phyloP scores from a whole-genome alignment of 225 moss, liverwort and hornwort genomes.

The Lunularia cruciata region DNA sequence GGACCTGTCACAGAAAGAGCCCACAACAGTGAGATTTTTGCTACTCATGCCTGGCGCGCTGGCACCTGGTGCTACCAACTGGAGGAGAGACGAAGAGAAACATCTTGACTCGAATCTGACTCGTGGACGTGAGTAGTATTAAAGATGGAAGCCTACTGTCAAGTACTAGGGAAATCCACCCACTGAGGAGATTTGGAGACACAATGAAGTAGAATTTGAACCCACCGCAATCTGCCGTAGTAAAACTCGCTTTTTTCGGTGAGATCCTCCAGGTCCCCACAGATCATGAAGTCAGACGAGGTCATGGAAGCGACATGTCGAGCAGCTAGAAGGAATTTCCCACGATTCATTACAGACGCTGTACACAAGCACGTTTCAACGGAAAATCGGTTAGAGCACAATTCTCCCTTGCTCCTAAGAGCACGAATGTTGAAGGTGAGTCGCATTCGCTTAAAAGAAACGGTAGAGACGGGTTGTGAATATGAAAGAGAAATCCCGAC shows the following conservation, averaged over 20 bases:
- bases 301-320: constrained; percentile 3
- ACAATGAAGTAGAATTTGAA: background rate
- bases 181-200: background rate
- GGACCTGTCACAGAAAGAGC: background rate
- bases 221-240: constrained; percentile 19
- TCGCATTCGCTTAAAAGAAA: background rate
- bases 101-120: too few relatives aligned
- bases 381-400: background rate
- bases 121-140: too few relatives aligned
- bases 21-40: background rate
- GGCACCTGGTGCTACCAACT: too few relatives aligned
- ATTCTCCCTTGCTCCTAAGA: background rate
- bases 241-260: constrained; percentile 8
- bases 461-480: too few relatives aligned
- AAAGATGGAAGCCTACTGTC: too few relatives aligned
- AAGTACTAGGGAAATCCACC: too few relatives aligned
- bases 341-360: constrained; percentile 18
- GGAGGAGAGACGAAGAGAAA: too few relatives aligned
- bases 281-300: constrained; percentile 16
- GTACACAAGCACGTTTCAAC: background rate
- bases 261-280: constrained; percentile 17
- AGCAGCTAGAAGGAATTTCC: constrained; percentile 18
- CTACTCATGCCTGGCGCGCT: background rate
- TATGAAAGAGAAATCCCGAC: too few relatives aligned
- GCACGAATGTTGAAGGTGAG: background rate